A percentile compares a stretch with the other conserved stretches of the same genome.
Conservation (phyloP, 2,329 filamentous ascomycete species). For the Pyrenophora graminea region DNA sequence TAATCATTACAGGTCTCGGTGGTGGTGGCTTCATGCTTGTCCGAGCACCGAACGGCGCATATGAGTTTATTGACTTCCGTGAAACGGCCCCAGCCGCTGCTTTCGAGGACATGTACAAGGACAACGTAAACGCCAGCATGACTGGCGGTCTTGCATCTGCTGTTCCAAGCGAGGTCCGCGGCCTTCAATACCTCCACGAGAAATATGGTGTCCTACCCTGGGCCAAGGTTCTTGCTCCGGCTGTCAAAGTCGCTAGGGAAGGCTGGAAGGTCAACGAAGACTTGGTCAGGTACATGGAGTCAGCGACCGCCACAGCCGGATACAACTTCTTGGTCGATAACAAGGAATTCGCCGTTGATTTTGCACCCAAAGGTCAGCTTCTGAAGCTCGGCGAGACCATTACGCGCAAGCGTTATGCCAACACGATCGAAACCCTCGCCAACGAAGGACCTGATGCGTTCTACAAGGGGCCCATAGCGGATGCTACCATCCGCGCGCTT, state of each 20-base stretch:
- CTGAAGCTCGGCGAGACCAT: slow-evolving; percentile 76
- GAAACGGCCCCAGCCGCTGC: slow-evolving; percentile 85
- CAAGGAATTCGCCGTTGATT: slow-evolving; percentile 82
- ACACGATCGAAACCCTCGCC: slow-evolving; percentile 79
- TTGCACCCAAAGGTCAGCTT: slow-evolving; percentile 79
- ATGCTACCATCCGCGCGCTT: slow-evolving; percentile 72
- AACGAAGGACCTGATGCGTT: slow-evolving; percentile 72
- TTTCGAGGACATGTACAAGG: slow-evolving; percentile 81
- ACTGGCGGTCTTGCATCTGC: slow-evolving; percentile 70
- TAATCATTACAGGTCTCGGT: slow-evolving; percentile 67
- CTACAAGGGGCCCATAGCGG: slow-evolving; percentile 72
- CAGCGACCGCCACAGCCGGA: slow-evolving; percentile 46
- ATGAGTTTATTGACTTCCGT: slow-evolving; percentile 87
- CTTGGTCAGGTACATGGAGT: slow-evolving; percentile 72
- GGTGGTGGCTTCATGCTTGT: slow-evolving; percentile 91
- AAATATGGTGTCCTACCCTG: slow-evolving; percentile 65
- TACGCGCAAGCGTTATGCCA: slow-evolving; percentile 77
- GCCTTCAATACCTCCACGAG: slow-evolving; percentile 76
- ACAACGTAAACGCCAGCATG: slow-evolving; percentile 69
- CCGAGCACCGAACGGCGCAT: slow-evolving; percentile 70
- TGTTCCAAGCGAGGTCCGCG: slow-evolving; percentile 75
- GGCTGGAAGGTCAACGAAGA: slow-evolving; percentile 71
- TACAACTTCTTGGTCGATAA: slow-evolving; percentile 74
- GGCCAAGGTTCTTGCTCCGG: slow-evolving; percentile 71
- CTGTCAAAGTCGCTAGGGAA: slow-evolving; percentile 67